Base-by-base conservation (phyloP, 2,329 filamentous ascomycete genomes). In the Raffaelea deltoideospora region DNA sequence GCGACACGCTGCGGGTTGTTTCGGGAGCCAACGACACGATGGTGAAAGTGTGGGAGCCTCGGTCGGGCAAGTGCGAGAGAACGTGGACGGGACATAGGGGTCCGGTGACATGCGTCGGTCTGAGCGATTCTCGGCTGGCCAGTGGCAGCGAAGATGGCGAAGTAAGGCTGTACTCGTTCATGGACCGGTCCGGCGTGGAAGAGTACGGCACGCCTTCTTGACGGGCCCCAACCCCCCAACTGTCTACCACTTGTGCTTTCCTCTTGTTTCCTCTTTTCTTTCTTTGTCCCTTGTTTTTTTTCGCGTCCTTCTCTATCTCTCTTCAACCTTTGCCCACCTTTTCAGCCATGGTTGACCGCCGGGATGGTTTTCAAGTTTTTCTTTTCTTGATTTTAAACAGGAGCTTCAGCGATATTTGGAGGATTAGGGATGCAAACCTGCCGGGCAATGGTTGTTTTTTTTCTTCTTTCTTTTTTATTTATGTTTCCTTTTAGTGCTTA, bases 111-210 rank as follows among this genome's bases (percentile, higher is more conserved):
- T 96, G 88, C 53, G 80, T 96, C 28, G 87, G 83, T 1, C 64
- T 98, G 7, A 92, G 85, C 48, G 90, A 96, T 53, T 83, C 79
- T 48, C 72, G 83, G 29, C 80, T 98, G 64, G 83, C 85, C 22
- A 93, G 82, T 48, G 90, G 87, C 6, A 85, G 88, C 50, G 90
- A 96, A 56, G 90, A 98, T 53, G 84, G 84, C 44, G 86, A 93
- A 49, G 83, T 95, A 24, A 67, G 87, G 36, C 67, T 98, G 49
- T 86, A 87, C 55, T 82, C 76, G 49, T 88, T 87, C 50, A 69
- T 74, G 44, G 62, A 67, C 36, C 51, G 49, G 10, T 56, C 58
- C 30, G 56, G 40, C 4, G 33, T 65, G 26, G 61, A 63, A 43
- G 63, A 68, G 45, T 56, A 57, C 24, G 67, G 68, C 3, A 72